Evolutionary conservation across 345 rosid genomes (phyloP).

Genomic region (Salix brachista): DNA sequence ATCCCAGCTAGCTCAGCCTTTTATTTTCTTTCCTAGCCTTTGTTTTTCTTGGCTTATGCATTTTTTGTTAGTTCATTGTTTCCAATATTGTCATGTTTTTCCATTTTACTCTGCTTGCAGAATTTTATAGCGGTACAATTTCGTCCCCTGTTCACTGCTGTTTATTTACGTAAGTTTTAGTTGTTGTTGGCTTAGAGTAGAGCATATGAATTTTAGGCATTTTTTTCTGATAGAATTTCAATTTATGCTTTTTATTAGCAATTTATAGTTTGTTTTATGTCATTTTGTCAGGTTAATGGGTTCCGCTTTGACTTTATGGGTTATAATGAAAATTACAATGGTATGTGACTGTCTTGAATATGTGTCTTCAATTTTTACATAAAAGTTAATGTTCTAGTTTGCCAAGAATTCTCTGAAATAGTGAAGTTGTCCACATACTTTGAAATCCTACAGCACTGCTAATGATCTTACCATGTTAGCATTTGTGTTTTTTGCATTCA

Average conservation of each 20-base stretch:
- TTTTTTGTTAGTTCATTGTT: constrained; percentile 11
- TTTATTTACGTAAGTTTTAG: background rate
- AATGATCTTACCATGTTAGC: background rate
- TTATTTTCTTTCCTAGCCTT: too few relatives aligned
- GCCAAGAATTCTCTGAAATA: background rate
- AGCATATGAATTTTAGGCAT: background rate
- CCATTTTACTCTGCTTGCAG: too few relatives aligned
- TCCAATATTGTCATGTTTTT: too few relatives aligned
- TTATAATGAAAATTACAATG: constrained; percentile 52
- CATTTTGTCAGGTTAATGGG: constrained; percentile 75
- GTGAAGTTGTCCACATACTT: constrained; percentile 4
- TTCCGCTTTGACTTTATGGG: constrained; percentile 99
- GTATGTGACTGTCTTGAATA: constrained; percentile 10
- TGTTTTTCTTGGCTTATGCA: too few relatives aligned
- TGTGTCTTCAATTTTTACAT: background rate
- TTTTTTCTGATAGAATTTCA: background rate
- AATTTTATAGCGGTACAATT: too few relatives aligned
- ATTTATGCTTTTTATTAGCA: constrained; percentile 3
- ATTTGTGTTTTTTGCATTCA: background rate
- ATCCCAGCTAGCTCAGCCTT: too few relatives aligned
- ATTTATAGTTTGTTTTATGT: constrained; percentile 12
- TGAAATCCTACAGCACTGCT: constrained; percentile 1
- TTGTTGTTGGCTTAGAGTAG: background rate
- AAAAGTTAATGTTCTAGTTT: background rate
- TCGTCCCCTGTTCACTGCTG: too few relatives aligned